Evolutionary conservation across 2,329 filamentous ascomycete genomes (phyloP).

Genomic region (Domatiomyces globalis): DNA sequence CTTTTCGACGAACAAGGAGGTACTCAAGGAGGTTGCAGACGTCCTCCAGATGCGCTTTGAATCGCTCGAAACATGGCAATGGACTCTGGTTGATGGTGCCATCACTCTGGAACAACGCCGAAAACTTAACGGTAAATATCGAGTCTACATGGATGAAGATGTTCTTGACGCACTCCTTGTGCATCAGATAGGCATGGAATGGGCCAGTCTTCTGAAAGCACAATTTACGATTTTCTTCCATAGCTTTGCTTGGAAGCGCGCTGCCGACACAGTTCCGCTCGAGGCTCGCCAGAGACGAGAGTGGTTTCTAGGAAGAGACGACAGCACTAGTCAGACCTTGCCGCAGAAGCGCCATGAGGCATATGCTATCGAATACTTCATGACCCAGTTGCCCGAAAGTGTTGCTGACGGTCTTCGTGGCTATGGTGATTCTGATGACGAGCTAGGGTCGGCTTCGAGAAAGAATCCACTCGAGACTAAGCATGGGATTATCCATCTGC

Average conservation of each 20-base stretch:
- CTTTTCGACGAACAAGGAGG: conserved; percentile 35
- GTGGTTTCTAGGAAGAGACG: conserved; percentile 29
- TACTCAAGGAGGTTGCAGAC: conserved; percentile 41
- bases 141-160: conserved; percentile 47
- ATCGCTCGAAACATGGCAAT: conserved; percentile 39
- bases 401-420: conserved; percentile 25
- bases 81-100: conserved; percentile 26
- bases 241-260: conserved; percentile 30
- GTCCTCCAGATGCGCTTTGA: conserved; percentile 44
- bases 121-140: conserved; percentile 44
- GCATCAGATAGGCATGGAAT: conserved; percentile 40
- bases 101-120: conserved; percentile 38
- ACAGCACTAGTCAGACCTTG: conserved; percentile 11
- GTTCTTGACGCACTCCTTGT: conserved; percentile 42
- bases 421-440: conserved; percentile 27
- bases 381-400: conserved; percentile 39
- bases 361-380: conserved; percentile 38
- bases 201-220: conserved; percentile 35
- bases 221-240: conserved; percentile 26
- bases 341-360: conserved; percentile 23
- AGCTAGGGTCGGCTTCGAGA: conserved; percentile 14
- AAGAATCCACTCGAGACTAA: conserved; percentile 37
- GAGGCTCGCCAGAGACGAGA: conserved; percentile 30
- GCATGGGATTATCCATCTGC: conserved; percentile 42
- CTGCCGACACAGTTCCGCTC: conserved; percentile 23